Conservation (phyloP, 805 yeast genomes). For the Blastobotrys attinorum region DNA sequence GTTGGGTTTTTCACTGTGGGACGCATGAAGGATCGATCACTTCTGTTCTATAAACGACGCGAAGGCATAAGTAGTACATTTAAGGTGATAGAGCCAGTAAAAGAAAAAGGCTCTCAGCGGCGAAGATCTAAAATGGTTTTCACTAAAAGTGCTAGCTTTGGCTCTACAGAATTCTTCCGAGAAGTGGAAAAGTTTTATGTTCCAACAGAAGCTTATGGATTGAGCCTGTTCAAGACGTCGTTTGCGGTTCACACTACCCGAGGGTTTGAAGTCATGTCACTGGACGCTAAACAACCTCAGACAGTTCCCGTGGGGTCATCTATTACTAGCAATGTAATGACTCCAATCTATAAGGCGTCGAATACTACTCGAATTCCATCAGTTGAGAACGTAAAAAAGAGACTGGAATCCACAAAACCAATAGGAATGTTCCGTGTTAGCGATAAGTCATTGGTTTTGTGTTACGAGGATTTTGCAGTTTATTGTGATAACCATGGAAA, state of each 20-base stretch:
- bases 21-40: conserved; percentile 51
- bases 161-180: conserved; percentile 35
- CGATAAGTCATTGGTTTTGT: conserved; percentile 46
- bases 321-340: conserved; percentile 8
- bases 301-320: conserved; percentile 43
- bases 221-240: conserved; percentile 57
- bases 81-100: conserved; percentile 54
- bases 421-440: conserved; percentile 57
- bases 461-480: conserved; percentile 65
- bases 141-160: conserved; percentile 14
- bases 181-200: conserved; percentile 41
- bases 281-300: conserved; percentile 48
- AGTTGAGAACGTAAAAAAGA: conserved; percentile 27
- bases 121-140: conserved; percentile 20
- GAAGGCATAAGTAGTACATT: conserved; percentile 43
- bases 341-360: conserved; percentile 16
- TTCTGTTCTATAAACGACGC: conserved; percentile 50
- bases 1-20: conserved; percentile 62
- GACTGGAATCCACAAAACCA: conserved; percentile 39
- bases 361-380: conserved; percentile 34
- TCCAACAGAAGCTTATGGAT: conserved; percentile 49
- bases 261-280: conserved; percentile 58
- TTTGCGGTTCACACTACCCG: conserved; percentile 58
- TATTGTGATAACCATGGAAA: conserved; percentile 47
- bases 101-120: conserved; percentile 27